Conservation (phyloP, 495 filamentous ascomycete species). For the Staphylotrichum longicolle region DNA sequence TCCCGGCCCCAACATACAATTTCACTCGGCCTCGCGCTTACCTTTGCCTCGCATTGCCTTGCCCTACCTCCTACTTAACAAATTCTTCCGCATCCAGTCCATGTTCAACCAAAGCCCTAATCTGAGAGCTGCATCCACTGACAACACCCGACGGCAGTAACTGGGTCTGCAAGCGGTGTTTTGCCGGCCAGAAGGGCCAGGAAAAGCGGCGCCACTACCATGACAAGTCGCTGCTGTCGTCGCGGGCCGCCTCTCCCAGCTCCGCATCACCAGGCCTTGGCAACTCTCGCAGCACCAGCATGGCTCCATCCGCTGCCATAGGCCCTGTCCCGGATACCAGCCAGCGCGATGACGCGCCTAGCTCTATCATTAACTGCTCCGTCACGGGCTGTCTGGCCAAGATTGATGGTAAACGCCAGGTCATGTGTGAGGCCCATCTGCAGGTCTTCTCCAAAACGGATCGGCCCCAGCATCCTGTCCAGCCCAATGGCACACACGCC, state of each 20-base stretch:
- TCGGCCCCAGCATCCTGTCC: neutral
- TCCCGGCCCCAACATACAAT: slow-evolving; percentile 1
- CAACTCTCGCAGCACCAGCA: slow-evolving; percentile 1
- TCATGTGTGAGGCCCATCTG: slow-evolving; percentile 13
- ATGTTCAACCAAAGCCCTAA: neutral
- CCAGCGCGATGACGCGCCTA: neutral
- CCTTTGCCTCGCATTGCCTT: neutral
- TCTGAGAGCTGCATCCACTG: neutral
- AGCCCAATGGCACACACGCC: slow-evolving; percentile 8
- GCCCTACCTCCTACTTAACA: neutral
- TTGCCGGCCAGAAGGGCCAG: slow-evolving; percentile 13
- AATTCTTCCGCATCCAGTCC: no score
- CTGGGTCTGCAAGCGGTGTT: slow-evolving; percentile 25
- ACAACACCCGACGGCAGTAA: slow-evolving; percentile 9
- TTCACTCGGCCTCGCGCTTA: slow-evolving; percentile 2
- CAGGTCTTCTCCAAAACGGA: slow-evolving; percentile 9
- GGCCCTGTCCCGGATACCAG: neutral
- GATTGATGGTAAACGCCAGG: slow-evolving; percentile 9
- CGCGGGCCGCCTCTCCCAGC: slow-evolving; percentile 17
- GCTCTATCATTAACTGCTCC: slow-evolving; percentile 10
- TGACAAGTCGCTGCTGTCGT: slow-evolving; percentile 21
- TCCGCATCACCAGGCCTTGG: slow-evolving; percentile 1
- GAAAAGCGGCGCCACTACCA: slow-evolving; percentile 16
- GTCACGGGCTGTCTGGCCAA: slow-evolving; percentile 14
- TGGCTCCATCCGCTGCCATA: slow-evolving; percentile 4